Conservation (phyloP, 2,329 filamentous ascomycete species). For the Tetracladium maxilliforme region DNA sequence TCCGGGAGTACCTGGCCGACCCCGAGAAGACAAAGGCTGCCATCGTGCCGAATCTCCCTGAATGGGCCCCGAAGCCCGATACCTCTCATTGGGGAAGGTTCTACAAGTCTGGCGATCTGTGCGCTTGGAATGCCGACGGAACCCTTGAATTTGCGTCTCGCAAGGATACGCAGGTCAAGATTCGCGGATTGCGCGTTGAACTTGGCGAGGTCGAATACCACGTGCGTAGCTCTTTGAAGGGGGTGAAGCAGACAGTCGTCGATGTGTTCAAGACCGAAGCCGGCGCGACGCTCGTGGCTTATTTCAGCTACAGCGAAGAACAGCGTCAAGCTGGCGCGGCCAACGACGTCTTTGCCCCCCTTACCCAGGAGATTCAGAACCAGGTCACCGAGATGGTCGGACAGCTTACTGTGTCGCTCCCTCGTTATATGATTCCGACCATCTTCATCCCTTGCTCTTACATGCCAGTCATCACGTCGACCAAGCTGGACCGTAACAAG, state of each 20-base stretch:
- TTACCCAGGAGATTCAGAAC: too few relatives aligned
- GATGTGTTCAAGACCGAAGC: too few relatives aligned
- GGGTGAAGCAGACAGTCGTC: too few relatives aligned
- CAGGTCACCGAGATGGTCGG: too few relatives aligned
- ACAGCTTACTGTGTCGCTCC: too few relatives aligned
- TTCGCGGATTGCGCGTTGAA: slow-evolving; percentile 8
- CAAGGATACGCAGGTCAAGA: slow-evolving; percentile 48
- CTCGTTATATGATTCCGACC: slow-evolving; percentile 20
- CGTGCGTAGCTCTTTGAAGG: slow-evolving; percentile 61
- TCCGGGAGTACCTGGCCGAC: slow-evolving; percentile 3
- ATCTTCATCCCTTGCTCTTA: slow-evolving; percentile 13
- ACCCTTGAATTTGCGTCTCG: slow-evolving; percentile 47
- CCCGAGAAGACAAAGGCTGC: slow-evolving; percentile 1
- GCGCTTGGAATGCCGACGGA: slow-evolving; percentile 39
- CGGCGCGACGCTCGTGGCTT: too few relatives aligned
- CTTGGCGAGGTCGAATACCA: slow-evolving; percentile 10
- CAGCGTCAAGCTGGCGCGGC: too few relatives aligned
- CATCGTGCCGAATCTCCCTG: slow-evolving; percentile 1
- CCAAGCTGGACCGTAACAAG: slow-evolving; percentile 18
- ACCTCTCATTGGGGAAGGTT: slow-evolving; percentile 16
- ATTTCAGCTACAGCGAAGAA: too few relatives aligned
- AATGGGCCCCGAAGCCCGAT: slow-evolving; percentile 7
- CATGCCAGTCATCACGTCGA: slow-evolving; percentile 15
- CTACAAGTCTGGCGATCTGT: slow-evolving; percentile 50
- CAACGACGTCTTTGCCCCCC: too few relatives aligned